Base-by-base conservation (phyloP, 441 rosid genomes). In the Erodium moschatum region DNA sequence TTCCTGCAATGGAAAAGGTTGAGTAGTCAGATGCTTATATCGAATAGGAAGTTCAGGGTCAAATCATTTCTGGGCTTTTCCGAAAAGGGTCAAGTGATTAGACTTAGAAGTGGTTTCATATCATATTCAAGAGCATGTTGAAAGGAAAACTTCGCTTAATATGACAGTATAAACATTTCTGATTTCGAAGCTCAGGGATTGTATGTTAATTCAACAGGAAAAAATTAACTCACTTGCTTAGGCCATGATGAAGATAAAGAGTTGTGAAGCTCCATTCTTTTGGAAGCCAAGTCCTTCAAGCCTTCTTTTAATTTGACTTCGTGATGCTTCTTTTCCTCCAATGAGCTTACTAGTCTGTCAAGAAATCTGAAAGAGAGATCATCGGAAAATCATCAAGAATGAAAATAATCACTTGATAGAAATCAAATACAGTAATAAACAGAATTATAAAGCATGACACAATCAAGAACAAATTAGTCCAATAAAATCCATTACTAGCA, bases 181-280 rank as follows among this genome's bases (percentile, higher is more conserved):
- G 2, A 61, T 67, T 38, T 29, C 60, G 63, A 60, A 68, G 69
- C 13, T 33, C 63, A 64, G 16, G 38, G 20, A 48, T 60, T 27
- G 61, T 46, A 20, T 44, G 19, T 63, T 19, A 75, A 11, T 38
- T 21, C 54, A 75, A 72, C 33, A 67, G 20, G 42, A 63, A 64
- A 31, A 18, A 60, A 40, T 24, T 5, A 7, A 77, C 73, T 68
- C 44, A 86, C 98, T 83, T 87, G 97, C 84, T 91, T 91, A 44
- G 98, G 98, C 98, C 98, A 91, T 65, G 80, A 88, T 16, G 98
- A 91, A 72, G 87, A 86, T 60, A 89, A 73, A 50, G 97, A 88
- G 80, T 94, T 94, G 70, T 88, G 96, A 70, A 94, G 96, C 80
- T 94, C 96, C 97, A 87, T 84, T 66, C 89, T 91, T 81, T 79